Percentiles rank a stretch among this genome's conserved stretches.
phyloP scores from a whole-genome alignment of 805 yeast species.

The Teunomyces aglyptinius region DNA sequence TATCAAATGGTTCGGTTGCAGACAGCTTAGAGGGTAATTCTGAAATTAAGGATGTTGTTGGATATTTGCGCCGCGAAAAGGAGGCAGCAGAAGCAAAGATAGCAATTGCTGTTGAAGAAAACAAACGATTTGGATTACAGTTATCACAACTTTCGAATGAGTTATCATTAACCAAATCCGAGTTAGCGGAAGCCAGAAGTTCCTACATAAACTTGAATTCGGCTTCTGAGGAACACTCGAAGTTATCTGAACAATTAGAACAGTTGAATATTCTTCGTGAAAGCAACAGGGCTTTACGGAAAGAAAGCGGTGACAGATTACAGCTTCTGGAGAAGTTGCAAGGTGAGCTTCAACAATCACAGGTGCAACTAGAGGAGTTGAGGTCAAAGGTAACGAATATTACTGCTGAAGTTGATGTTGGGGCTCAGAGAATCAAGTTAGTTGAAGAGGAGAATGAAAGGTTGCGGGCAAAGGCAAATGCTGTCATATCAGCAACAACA shows the following conservation, averaged over 20 bases:
- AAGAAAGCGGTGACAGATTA: conserved; percentile 37
- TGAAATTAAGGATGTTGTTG: conserved; percentile 46
- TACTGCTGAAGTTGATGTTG: conserved; percentile 43
- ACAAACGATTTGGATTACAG: conserved; percentile 49
- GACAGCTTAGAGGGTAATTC: conserved; percentile 10
- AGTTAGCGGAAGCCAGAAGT: conserved; percentile 25
- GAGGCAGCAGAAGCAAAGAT: conserved; percentile 63
- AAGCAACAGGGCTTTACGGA: conserved; percentile 62
- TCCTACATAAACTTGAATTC: conserved; percentile 22
- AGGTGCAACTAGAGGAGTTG: conserved; percentile 44
- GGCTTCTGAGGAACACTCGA: conserved; percentile 42
- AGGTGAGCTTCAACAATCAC: conserved; percentile 28
- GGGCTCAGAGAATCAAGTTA: conserved; percentile 47
- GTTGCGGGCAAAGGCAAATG: conserved; percentile 40
- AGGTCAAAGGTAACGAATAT: conserved; percentile 36
- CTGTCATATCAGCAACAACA: background rate
- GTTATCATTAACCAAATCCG: conserved; percentile 50
- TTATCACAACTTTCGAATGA: conserved; percentile 49
- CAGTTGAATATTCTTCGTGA: conserved; percentile 62
- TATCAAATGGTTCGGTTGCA: conserved; percentile 15
- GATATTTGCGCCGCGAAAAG: conserved; percentile 69
- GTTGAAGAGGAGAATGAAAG: conserved; percentile 54
- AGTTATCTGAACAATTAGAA: conserved; percentile 51
- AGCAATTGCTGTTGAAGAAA: conserved; percentile 45
- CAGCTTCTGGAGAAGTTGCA: conserved; percentile 37